Evolutionary conservation across 78 protist genomes (phyloP), one percentile per base, ranked within the genome.

Genomic region (Monosiga brevicollis): DNA sequence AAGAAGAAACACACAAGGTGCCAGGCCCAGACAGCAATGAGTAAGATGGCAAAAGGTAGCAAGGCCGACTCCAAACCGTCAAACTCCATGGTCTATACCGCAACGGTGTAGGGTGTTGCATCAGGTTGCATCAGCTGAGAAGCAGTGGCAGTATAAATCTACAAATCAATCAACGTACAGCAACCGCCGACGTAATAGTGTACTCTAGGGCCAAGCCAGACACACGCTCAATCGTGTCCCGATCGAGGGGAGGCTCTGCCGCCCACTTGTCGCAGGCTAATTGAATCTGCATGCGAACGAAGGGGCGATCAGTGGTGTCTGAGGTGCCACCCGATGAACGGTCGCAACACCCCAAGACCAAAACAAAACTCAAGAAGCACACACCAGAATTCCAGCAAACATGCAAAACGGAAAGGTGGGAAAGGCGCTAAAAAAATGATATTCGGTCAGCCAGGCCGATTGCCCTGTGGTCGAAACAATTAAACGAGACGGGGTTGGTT

Each of bases 321-420:
- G n/a, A n/a, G n/a, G n/a, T n/a, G n/a, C n/a, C n/a, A n/a, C n/a
- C n/a, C n/a, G n/a, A n/a, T n/a, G n/a, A n/a, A n/a, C n/a, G n/a
- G n/a, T n/a, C n/a, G n/a, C n/a, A n/a, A n/a, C n/a, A n/a, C n/a
- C n/a, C n/a, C n/a, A n/a, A n/a, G n/a, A n/a, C n/a, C n/a, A n/a
- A n/a, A n/a, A n/a, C n/a, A n/a, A n/a, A n/a, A n/a, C n/a, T n/a
- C n/a, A n/a, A n/a, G n/a, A n/a, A n/a, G 62, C 15, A 49, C 62
- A 15, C 62, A 82, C 24, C 35, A 72, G 9, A 25, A 82, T 32
- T 0, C 85, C 85, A 35, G 41, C 85, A 49, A 82, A 1, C 71
- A 82, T 39, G 79, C 76, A 42, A 25, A 54, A n/a, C 38, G 76
- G 85, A 35, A 82, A 82, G 36, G 36, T 74, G 6, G 85, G 85